These are phyloP conservation scores for Aspergillus diversus DNA, from an alignment of 495 filamentous ascomycete genomes.

Conservation along the genomic window DNA sequence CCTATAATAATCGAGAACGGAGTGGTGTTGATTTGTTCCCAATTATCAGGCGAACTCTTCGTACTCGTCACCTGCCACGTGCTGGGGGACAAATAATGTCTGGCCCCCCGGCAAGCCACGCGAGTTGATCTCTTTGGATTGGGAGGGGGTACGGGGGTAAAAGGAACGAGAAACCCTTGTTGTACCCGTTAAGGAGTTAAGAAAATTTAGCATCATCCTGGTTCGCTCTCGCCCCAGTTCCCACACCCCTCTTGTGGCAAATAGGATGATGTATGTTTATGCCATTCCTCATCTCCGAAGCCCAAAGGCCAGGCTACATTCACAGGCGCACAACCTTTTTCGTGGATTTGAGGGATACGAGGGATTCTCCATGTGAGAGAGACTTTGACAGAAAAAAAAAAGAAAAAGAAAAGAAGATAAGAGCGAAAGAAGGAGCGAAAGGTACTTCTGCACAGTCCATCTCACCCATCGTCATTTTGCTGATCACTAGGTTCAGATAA, in stretches of 20 bases:
- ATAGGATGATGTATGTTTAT: not conserved
- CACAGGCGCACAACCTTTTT: too few relatives aligned
- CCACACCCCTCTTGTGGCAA: not conserved
- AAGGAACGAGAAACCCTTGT: not conserved
- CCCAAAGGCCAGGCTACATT: not conserved
- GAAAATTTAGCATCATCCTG: not conserved
- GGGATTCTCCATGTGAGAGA: too few relatives aligned
- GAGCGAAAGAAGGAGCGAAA: too few relatives aligned
- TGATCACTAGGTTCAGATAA: not conserved
- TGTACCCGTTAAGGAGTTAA: not conserved
- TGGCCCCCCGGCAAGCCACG: slow-evolving; percentile 19
- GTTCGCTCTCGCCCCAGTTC: not conserved
- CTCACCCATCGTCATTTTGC: too few relatives aligned
- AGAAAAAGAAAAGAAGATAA: too few relatives aligned
- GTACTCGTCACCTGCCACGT: slow-evolving; percentile 23
- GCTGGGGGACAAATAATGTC: slow-evolving; percentile 15
- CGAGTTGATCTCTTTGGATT: slow-evolving; percentile 14
- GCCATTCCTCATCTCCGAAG: not conserved
- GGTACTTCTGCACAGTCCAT: too few relatives aligned
- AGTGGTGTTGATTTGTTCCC: not conserved
- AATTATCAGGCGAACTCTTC: slow-evolving; percentile 1
- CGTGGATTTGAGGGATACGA: too few relatives aligned
- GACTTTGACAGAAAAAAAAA: too few relatives aligned
- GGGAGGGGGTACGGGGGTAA: too few relatives aligned
- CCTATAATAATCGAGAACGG: too few relatives aligned